These are phyloP conservation scores for Pichia kluyveri DNA, from an alignment of 805 yeast genomes.

Conservation along the genomic window DNA sequence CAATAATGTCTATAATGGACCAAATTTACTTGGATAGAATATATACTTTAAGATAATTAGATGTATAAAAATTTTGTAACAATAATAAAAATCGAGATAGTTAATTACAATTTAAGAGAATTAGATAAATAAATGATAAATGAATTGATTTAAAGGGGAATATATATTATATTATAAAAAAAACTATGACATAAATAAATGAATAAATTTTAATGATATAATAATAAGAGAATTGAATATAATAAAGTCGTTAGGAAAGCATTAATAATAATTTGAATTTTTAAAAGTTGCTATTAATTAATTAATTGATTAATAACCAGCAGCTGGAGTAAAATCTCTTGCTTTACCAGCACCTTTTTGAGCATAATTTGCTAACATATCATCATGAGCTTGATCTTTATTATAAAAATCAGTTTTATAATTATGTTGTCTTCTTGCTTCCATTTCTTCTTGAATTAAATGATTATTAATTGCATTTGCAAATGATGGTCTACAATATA, in stretches of 20 bases:
- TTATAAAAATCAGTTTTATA: constrained; percentile 20
- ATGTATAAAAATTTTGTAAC: too few relatives aligned
- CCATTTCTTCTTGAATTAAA: constrained; percentile 25
- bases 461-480: constrained; percentile 27
- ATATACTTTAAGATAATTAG: neutral
- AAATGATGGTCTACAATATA: constrained; percentile 26
- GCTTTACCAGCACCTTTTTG: constrained; percentile 22
- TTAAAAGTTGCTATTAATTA: too few relatives aligned
- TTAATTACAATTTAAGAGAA: too few relatives aligned
- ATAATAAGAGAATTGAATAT: neutral
- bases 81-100: too few relatives aligned
- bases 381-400: constrained; percentile 17
- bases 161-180: too few relatives aligned
- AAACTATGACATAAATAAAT: too few relatives aligned
- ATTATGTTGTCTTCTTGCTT: constrained; percentile 20
- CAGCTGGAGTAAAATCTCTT: constrained; percentile 17
- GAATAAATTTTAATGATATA: too few relatives aligned
- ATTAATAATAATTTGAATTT: neutral
- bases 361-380: constrained; percentile 19
- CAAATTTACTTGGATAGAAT: constrained; percentile 15
- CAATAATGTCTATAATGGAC: constrained; percentile 21
- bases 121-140: too few relatives aligned
- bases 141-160: too few relatives aligned
- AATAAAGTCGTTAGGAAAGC: neutral
- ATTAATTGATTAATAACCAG: neutral